These are phyloP conservation scores for Penicillium daleae DNA, from an alignment of 495 filamentous ascomycete species.

Conservation along the genomic window DNA sequence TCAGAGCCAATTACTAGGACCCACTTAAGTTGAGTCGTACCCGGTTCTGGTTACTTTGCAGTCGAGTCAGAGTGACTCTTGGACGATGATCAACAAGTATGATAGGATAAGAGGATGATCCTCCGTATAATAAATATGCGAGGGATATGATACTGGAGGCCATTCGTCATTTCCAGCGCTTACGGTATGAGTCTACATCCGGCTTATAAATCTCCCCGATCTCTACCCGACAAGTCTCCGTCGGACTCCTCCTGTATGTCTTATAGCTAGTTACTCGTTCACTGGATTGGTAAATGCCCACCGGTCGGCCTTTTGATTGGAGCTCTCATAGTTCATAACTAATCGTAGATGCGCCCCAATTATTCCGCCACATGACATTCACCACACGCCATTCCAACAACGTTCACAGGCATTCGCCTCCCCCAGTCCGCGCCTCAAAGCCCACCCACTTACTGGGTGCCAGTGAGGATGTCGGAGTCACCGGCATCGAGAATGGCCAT, in stretches of 20 bases:
- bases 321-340: conserved; percentile 16
- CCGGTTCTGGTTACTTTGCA: conserved; percentile 1
- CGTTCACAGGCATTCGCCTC: conserved; percentile 11
- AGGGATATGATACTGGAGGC: not conserved
- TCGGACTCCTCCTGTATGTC: too few species aligned
- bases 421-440: conserved; percentile 1
- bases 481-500: conserved; percentile 95
- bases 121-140: not conserved
- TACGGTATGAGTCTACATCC: not conserved
- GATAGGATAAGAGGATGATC: not conserved
- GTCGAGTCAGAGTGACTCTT: conserved; percentile 5
- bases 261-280: not conserved
- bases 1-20: conserved; percentile 21
- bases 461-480: conserved; percentile 90
- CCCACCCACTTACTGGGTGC: conserved; percentile 21
- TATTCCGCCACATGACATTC: conserved; percentile 8
- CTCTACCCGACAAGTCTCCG: not conserved
- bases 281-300: conserved; percentile 11
- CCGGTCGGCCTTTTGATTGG: conserved; percentile 9
- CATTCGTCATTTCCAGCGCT: not conserved
- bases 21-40: conserved; percentile 29
- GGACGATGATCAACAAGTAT: not conserved
- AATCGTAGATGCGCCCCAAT: conserved; percentile 9
- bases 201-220: not conserved
- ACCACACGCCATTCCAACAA: conserved; percentile 10